Percentiles rank a stretch among this genome's conserved stretches.
phyloP scores from a whole-genome alignment of 768 basidiomycete genomes.

The Leccinum rimulosum region DNA sequence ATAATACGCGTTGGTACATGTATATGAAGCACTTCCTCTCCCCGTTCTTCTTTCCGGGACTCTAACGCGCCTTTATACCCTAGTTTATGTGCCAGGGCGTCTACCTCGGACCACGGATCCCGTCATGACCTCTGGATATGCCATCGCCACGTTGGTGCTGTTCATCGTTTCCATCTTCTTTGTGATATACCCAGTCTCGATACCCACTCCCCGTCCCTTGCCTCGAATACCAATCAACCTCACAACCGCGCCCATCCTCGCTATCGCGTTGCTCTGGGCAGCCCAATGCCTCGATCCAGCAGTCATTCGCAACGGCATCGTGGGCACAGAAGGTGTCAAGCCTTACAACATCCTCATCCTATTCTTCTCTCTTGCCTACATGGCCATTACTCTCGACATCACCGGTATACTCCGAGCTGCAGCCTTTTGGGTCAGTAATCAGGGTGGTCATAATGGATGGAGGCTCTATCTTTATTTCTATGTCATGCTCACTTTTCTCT shows the following conservation, averaged over 20 bases:
- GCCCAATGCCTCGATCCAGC: slow-evolving; percentile 45
- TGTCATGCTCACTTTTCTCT: slow-evolving; percentile 72
- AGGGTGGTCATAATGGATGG: slow-evolving; percentile 70
- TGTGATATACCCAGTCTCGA: slow-evolving; percentile 46
- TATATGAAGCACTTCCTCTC: too few relatives aligned
- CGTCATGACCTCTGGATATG: slow-evolving; percentile 42
- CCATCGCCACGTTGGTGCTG: slow-evolving; percentile 49
- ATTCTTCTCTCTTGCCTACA: slow-evolving; percentile 90
- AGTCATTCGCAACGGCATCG: slow-evolving; percentile 72
- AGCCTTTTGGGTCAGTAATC: slow-evolving; percentile 86
- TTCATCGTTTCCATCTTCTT: slow-evolving; percentile 53
- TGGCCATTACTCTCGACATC: slow-evolving; percentile 87
- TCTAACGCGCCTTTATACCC: neutral
- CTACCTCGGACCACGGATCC: neutral
- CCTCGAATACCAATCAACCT: slow-evolving; percentile 44
- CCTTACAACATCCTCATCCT: slow-evolving; percentile 93
- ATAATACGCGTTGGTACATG: too few relatives aligned
- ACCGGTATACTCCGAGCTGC: slow-evolving; percentile 85
- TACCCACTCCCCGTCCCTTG: slow-evolving; percentile 37
- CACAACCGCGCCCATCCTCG: slow-evolving; percentile 52
- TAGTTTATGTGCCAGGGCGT: neutral
- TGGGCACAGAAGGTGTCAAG: slow-evolving; percentile 74
- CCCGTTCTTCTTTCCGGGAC: neutral
- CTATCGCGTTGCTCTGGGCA: slow-evolving; percentile 54
- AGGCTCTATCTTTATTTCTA: slow-evolving; percentile 81